Evolutionary conservation across 2,329 filamentous ascomycete genomes (phyloP).

Genomic region (Microsporum canis): DNA sequence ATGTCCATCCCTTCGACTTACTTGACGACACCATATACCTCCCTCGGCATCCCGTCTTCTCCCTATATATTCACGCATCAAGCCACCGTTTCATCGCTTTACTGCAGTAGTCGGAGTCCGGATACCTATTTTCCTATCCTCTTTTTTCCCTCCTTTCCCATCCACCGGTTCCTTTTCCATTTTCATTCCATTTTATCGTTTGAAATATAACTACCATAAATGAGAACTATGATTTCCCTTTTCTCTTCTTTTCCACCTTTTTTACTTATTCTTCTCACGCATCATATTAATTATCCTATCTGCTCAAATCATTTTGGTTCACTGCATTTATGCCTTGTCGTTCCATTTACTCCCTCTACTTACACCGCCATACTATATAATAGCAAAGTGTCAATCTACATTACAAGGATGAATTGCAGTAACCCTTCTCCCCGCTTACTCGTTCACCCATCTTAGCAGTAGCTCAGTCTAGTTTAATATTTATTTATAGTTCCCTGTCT

Average conservation of each 20-base stretch:
- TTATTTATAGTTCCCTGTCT: neutral
- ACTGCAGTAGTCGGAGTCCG: conserved; percentile 2
- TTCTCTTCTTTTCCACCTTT: conserved; percentile 4
- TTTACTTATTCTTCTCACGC: conserved; percentile 6
- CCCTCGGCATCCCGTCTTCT: neutral
- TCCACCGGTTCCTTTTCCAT: neutral
- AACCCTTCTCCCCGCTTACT: neutral
- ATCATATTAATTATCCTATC: neutral
- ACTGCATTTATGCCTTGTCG: neutral
- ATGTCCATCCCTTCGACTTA: neutral
- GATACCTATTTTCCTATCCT: neutral
- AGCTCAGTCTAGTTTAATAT: neutral
- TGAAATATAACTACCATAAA: conserved; percentile 6
- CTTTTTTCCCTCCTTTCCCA: neutral
- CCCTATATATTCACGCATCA: neutral
- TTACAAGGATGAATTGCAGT: neutral
- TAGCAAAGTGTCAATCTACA: too few species aligned
- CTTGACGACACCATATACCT: neutral
- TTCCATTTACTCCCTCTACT: neutral
- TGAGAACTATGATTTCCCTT: conserved; percentile 9
- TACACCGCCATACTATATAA: neutral
- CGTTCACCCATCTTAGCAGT: neutral
- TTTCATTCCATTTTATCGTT: neutral
- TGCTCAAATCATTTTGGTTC: neutral
- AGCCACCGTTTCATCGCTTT: neutral